Conservation (phyloP, 1,284 basidiomycete genomes). For the Rhodotorula mucilaginosa region DNA sequence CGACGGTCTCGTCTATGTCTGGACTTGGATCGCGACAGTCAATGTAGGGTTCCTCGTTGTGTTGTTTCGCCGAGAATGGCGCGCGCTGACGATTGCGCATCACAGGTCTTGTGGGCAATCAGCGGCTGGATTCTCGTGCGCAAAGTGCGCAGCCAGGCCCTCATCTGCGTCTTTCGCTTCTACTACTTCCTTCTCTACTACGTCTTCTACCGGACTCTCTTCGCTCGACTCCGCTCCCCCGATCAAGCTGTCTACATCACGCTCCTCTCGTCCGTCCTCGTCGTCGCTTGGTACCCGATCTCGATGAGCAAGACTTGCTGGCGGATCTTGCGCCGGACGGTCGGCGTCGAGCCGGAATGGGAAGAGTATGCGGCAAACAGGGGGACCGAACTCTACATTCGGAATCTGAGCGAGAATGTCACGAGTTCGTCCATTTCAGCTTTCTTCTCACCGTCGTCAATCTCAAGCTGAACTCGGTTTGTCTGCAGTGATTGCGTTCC, state of each 20-base stretch:
- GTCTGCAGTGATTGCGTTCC: conserved; percentile 41
- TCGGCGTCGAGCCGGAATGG: conserved; percentile 54
- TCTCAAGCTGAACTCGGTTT: neutral
- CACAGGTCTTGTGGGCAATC: conserved; percentile 50
- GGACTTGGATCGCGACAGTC: conserved; percentile 55
- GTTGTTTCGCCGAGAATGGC: neutral
- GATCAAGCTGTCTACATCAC: conserved; percentile 54
- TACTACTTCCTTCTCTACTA: conserved; percentile 42
- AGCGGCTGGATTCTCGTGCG: conserved; percentile 55
- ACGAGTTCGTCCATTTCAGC: conserved; percentile 53
- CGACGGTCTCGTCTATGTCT: conserved; percentile 59
- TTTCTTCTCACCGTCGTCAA: conserved; percentile 8
- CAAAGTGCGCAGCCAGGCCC: conserved; percentile 55
- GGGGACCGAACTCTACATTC: conserved; percentile 52
- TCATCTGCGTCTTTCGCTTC: conserved; percentile 55
- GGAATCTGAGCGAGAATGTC: conserved; percentile 59
- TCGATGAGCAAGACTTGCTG: conserved; percentile 55
- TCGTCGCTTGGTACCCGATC: conserved; percentile 57
- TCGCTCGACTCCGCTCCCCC: conserved; percentile 48
- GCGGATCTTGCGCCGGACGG: conserved; percentile 50
- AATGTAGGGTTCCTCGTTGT: conserved; percentile 7
- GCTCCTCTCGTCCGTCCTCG: conserved; percentile 55
- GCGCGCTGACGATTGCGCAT: neutral
- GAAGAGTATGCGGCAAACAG: conserved; percentile 52
- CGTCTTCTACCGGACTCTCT: conserved; percentile 53